Conservation (phyloP, 345 rosid genomes). For the Cardamine chenopodiifolia region DNA sequence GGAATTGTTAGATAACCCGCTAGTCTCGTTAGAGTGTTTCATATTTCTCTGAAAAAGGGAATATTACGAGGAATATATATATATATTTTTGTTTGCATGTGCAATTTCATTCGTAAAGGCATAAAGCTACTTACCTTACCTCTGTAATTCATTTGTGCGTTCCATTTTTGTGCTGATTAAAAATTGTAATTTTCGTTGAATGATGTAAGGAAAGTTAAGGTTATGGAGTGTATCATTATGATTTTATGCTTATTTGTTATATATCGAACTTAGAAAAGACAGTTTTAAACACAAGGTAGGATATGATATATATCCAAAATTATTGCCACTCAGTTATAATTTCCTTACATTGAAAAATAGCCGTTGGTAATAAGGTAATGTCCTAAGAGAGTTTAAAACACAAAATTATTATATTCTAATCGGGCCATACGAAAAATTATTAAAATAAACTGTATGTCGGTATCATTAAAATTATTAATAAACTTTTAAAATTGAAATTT, state of each 20-base stretch:
- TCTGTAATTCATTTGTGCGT: slow-evolving; percentile 29
- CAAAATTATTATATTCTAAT: neutral
- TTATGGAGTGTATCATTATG: neutral
- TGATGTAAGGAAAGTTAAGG: neutral
- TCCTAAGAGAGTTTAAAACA: neutral
- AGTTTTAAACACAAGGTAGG: neutral
- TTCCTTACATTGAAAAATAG: neutral
- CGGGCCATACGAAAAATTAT: neutral
- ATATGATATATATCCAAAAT: neutral
- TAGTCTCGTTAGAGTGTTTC: slow-evolving; percentile 86
- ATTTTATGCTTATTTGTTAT: neutral
- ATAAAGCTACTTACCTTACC: slow-evolving; percentile 1
- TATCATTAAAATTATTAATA: neutral
- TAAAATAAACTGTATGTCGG: too few relatives aligned
- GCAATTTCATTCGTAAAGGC: slow-evolving; percentile 10
- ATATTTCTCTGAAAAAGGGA: slow-evolving; percentile 62
- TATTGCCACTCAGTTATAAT: neutral
- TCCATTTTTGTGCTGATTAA: neutral
- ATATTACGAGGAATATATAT: neutral
- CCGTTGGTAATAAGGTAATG: neutral
- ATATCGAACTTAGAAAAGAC: neutral
- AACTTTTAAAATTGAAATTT: neutral
- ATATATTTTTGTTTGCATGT: neutral
- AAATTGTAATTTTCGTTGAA: slow-evolving; percentile 16
- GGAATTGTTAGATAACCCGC: slow-evolving; percentile 79